Conservation (phyloP, 257 asterid genomes). For the Coffea canephora region DNA sequence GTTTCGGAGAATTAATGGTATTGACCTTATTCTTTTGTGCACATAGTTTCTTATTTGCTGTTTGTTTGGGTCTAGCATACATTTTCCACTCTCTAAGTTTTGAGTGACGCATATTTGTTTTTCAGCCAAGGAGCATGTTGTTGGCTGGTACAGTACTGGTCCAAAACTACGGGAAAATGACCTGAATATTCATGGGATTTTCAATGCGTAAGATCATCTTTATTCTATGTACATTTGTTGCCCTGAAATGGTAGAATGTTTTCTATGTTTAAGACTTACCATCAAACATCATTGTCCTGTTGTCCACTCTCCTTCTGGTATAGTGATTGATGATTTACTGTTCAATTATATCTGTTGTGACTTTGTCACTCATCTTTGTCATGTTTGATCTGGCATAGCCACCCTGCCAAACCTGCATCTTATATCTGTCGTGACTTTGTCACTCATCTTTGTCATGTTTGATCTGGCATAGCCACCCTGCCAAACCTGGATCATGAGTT, state of each 20-base stretch:
- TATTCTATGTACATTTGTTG: not conserved
- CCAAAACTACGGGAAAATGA: slow-evolving; percentile 91
- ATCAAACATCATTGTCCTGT: not conserved
- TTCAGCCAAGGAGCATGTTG: slow-evolving; percentile 97
- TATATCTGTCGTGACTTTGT: too few species aligned
- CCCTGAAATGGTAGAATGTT: not conserved
- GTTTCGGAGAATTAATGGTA: slow-evolving; percentile 95
- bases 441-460: not conserved
- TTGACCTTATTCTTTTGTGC: not conserved
- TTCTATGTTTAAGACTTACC: not conserved
- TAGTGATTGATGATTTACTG: too few species aligned
- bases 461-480: not conserved
- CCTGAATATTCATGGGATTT: slow-evolving; percentile 67
- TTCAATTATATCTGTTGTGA: too few species aligned
- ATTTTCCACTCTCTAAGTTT: slow-evolving; percentile 2
- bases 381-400: not conserved
- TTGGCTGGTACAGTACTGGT: slow-evolving; percentile 99
- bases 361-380: not conserved
- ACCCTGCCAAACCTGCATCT: not conserved
- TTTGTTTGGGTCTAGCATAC: slow-evolving; percentile 7
- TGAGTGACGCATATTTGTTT: slow-evolving; percentile 15
- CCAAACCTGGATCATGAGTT: not conserved
- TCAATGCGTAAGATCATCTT: slow-evolving; percentile 61
- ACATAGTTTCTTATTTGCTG: slow-evolving; percentile 11
- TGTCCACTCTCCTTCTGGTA: too few species aligned